These are phyloP conservation scores for Acacia acuminata DNA, from an alignment of 306 rosid species.

Conservation along the genomic window DNA sequence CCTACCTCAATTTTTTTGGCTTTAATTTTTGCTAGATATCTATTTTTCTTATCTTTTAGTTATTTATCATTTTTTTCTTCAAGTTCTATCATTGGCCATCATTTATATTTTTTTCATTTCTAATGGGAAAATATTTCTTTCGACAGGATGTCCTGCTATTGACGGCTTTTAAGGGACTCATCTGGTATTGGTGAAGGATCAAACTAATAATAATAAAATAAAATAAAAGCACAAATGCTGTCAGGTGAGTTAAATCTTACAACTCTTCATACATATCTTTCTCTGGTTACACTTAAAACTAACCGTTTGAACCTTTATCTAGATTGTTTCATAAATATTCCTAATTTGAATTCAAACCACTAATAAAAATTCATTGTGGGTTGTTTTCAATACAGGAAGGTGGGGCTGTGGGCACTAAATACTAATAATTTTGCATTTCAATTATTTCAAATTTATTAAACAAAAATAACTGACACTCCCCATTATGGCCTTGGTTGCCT, in stretches of 20 bases:
- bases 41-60: too few relatives aligned
- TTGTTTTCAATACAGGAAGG: neutral
- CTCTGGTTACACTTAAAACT: neutral
- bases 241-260: neutral
- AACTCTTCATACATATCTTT: neutral
- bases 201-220: too few relatives aligned
- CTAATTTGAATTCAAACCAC: neutral
- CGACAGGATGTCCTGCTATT: neutral
- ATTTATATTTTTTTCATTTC: too few relatives aligned
- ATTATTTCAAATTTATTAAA: neutral
- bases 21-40: neutral
- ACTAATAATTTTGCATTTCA: too few relatives aligned
- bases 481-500: neutral
- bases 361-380: neutral
- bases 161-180: neutral
- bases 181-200: neutral
- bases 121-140: neutral
- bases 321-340: too few relatives aligned
- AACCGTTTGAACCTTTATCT: neutral
- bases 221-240: neutral
- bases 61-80: too few relatives aligned
- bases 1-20: neutral
- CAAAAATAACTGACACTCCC: neutral
- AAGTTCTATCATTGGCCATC: neutral
- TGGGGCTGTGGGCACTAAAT: neutral